A percentile compares a stretch with the other conserved stretches of the same genome.
Conservation (phyloP, 352 stramenopile species). For the Phytophthora vignae region DNA sequence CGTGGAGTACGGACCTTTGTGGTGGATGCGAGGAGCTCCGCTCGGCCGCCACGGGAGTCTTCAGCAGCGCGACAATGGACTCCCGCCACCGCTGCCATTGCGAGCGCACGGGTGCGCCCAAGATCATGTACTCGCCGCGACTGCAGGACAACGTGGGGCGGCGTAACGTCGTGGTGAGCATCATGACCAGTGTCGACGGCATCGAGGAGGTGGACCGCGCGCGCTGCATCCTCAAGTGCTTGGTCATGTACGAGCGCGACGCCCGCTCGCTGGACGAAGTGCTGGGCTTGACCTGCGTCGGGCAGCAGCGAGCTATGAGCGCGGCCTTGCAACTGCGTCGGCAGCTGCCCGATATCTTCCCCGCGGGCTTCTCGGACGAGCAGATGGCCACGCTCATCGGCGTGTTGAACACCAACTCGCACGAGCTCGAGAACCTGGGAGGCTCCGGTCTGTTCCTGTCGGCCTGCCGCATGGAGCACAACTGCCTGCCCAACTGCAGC, state of each 20-base stretch:
- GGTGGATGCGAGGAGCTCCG: slow-evolving; percentile 59
- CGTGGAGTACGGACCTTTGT: slow-evolving; percentile 75
- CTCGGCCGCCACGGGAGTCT: slow-evolving; percentile 26
- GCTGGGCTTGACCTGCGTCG: slow-evolving; percentile 54
- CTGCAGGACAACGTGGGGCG: slow-evolving; percentile 54
- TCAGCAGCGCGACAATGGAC: slow-evolving; percentile 15
- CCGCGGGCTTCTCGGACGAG: slow-evolving; percentile 56
- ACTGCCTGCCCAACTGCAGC: slow-evolving; percentile 74
- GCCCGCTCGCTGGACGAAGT: slow-evolving; percentile 53
- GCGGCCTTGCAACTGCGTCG: slow-evolving; percentile 55
- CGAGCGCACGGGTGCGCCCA: slow-evolving; percentile 34
- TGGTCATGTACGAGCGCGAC: slow-evolving; percentile 66
- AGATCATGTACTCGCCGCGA: slow-evolving; percentile 51
- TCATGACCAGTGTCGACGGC: slow-evolving; percentile 65
- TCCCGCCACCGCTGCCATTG: slow-evolving; percentile 49
- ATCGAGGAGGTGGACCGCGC: slow-evolving; percentile 79
- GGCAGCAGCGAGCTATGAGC: slow-evolving; percentile 48
- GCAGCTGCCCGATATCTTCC: slow-evolving; percentile 63
- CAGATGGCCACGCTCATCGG: slow-evolving; percentile 74
- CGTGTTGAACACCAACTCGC: slow-evolving; percentile 79
- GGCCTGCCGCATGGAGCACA: slow-evolving; percentile 81
- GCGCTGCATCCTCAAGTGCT: slow-evolving; percentile 73
- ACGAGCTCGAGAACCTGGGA: slow-evolving; percentile 77
- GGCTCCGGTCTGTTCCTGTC: slow-evolving; percentile 78
- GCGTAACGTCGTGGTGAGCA: slow-evolving; percentile 60